A percentile compares a stretch with the other conserved stretches of the same genome.
Conservation (phyloP, 31 red algal species). For the Odonthalia washingtoniensis region DNA sequence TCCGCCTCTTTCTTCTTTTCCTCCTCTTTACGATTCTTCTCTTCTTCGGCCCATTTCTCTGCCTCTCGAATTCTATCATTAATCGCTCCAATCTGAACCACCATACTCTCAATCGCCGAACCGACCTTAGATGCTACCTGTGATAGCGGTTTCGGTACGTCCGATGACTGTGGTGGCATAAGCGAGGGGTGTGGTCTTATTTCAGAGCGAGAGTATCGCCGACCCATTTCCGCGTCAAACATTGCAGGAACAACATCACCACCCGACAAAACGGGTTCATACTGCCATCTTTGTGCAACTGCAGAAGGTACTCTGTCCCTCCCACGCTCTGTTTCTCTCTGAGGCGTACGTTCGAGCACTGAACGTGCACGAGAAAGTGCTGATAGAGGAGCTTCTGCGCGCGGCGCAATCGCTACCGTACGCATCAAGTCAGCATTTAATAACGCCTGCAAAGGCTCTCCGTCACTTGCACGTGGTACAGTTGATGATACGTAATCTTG, state of each 20-base stretch:
- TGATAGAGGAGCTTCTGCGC: neutral
- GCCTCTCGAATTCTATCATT: conserved; percentile 36
- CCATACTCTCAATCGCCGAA: conserved; percentile 17
- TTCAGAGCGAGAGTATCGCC: neutral
- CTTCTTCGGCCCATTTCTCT: conserved; percentile 48
- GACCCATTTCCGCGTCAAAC: conserved; percentile 21
- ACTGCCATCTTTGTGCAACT: conserved; percentile 38
- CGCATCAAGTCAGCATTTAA: neutral
- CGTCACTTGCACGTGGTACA: neutral
- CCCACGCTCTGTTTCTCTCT: conserved; percentile 14
- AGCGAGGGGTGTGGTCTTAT: neutral
- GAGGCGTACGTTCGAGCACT: neutral
- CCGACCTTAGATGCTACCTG: conserved; percentile 14
- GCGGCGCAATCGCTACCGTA: conserved; percentile 15
- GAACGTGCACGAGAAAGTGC: neutral
- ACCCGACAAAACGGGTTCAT: conserved; percentile 36
- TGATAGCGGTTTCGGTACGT: neutral
- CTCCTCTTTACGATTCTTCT: conserved; percentile 47
- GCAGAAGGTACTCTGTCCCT: conserved; percentile 39
- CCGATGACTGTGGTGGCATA: neutral
- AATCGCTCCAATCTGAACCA: conserved; percentile 43
- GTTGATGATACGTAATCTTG: no score
- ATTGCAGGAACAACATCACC: conserved; percentile 50
- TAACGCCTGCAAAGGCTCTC: neutral
- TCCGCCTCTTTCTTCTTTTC: conserved; percentile 63